Conservation (phyloP, 495 filamentous ascomycete species). For the Aspergillus funiculosus region DNA sequence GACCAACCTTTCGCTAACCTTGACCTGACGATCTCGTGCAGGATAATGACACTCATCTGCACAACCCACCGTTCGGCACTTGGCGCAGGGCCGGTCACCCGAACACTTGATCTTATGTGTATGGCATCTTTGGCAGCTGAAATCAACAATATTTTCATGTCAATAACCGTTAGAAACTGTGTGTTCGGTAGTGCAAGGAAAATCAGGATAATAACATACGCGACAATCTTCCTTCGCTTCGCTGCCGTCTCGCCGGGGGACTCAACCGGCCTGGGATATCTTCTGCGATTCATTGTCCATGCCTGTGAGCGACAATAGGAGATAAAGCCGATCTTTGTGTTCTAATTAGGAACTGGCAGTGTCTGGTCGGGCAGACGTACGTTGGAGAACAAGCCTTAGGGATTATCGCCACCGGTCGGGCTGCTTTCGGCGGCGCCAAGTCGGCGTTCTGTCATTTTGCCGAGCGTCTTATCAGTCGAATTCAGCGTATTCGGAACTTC, state of each 20-base stretch:
- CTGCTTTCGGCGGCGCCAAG: too few species aligned
- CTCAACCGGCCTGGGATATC: conserved; percentile 5
- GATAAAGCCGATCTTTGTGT: too few species aligned
- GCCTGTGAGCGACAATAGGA: too few species aligned
- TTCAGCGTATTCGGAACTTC: too few species aligned
- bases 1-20: conserved; percentile 40
- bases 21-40: conserved; percentile 38
- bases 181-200: background rate
- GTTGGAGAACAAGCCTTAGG: too few species aligned
- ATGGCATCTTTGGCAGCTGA: conserved; percentile 43
- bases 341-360: too few species aligned
- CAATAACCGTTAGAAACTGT: too few species aligned
- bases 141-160: background rate
- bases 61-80: conserved; percentile 34
- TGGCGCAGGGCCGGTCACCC: conserved; percentile 37
- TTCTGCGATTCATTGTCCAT: conserved; percentile 18
- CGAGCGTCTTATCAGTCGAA: too few species aligned
- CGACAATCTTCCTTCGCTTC: conserved; percentile 36
- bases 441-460: too few species aligned
- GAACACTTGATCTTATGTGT: conserved; percentile 45
- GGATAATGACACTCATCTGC: conserved; percentile 38
- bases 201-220: conserved; percentile 22
- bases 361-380: too few species aligned
- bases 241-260: conserved; percentile 10
- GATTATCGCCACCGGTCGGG: too few species aligned